phyloP scores from a whole-genome alignment of 2,329 filamentous ascomycete genomes.

The Aspergillus uvarum region DNA sequence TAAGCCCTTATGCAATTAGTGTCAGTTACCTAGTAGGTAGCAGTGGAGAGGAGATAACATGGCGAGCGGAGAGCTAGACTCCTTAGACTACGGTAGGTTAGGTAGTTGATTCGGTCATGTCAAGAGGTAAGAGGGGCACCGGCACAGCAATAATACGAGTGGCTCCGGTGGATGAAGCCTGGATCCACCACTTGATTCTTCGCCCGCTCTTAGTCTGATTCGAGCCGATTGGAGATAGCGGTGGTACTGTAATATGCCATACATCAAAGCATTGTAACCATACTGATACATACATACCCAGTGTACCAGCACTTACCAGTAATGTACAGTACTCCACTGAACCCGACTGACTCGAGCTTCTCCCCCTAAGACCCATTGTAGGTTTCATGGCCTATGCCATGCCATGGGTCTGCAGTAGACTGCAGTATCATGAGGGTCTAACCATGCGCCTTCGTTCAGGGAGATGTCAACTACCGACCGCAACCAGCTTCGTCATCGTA shows the following conservation, averaged over 20 bases:
- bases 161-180: not conserved
- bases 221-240: conserved; percentile 8
- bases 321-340: not conserved
- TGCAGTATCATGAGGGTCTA: not conserved
- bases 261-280: not conserved
- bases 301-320: not conserved
- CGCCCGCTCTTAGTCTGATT: conserved; percentile 8
- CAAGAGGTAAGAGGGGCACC: not conserved
- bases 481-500: not conserved
- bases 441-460: too few relatives aligned
- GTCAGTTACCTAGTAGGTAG: conserved; percentile 5
- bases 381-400: not conserved
- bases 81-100: not conserved
- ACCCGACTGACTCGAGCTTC: not conserved
- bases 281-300: not conserved
- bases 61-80: conserved; percentile 5
- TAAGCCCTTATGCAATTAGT: conserved; percentile 14
- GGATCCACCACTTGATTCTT: conserved; percentile 11
- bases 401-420: too few relatives aligned
- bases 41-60: conserved; percentile 5
- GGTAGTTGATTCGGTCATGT: not conserved
- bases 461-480: not conserved
- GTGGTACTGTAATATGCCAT: conserved; percentile 3
- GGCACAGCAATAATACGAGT: conserved; percentile 1
- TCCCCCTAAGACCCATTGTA: not conserved